Percentiles rank a stretch among this genome's conserved stretches.
These are phyloP conservation scores for Cotoneaster glaucophyllus DNA, from an alignment of 306 rosid genomes.

Conservation along the genomic window DNA sequence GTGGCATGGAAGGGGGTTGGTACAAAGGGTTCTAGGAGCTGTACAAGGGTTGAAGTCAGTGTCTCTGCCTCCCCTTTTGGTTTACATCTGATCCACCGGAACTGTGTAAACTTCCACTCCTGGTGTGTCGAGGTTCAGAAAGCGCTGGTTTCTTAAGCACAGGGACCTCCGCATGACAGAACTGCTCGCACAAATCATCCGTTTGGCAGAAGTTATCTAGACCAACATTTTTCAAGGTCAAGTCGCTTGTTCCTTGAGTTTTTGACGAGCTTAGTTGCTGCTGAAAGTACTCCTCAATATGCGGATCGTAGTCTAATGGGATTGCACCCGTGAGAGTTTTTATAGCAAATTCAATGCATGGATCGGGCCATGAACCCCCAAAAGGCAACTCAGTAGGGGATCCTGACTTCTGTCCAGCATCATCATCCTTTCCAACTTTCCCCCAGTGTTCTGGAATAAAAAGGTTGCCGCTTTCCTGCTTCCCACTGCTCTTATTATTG, in stretches of 20 bases:
- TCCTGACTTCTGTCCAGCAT: constrained; percentile 26
- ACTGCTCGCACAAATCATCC: constrained; percentile 23
- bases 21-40: constrained; percentile 17
- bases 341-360: constrained; percentile 74
- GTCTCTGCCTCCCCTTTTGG: constrained; percentile 29
- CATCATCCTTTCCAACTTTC: constrained; percentile 9
- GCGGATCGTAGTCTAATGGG: constrained; percentile 44
- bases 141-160: neutral
- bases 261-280: constrained; percentile 41
- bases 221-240: constrained; percentile 24
- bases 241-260: constrained; percentile 19
- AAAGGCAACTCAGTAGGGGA: constrained; percentile 26
- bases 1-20: constrained; percentile 3
- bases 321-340: constrained; percentile 62
- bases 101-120: constrained; percentile 25
- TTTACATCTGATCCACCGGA: constrained; percentile 29
- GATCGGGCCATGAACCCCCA: constrained; percentile 54
- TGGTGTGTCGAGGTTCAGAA: constrained; percentile 25
- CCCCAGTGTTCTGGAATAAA: constrained; percentile 5
- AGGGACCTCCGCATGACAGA: neutral
- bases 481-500: neutral
- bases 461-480: neutral
- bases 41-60: constrained; percentile 26
- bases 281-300: constrained; percentile 39
- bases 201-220: constrained; percentile 19